Conservation (phyloP, 2,329 filamentous ascomycete genomes). For the Aspergillus sp. region DNA sequence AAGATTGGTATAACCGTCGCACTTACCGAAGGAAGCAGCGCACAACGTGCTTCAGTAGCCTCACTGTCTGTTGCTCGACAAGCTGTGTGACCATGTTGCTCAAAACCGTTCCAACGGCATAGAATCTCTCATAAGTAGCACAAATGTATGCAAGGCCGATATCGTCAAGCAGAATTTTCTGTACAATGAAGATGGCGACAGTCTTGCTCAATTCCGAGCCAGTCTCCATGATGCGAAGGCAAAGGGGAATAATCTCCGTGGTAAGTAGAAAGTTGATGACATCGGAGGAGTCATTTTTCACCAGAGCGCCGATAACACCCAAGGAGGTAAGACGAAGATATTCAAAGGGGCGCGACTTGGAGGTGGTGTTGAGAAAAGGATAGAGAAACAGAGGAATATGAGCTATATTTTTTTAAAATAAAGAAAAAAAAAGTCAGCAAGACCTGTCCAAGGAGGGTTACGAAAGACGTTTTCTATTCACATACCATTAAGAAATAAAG, state of each 20-base stretch:
- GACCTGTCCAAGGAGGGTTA: slow-evolving; percentile 3
- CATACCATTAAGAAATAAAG: slow-evolving; percentile 83
- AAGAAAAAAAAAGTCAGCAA: slow-evolving; percentile 4
- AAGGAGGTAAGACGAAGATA: slow-evolving; percentile 93
- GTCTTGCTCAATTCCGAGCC: slow-evolving; percentile 98
- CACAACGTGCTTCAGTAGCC: slow-evolving; percentile 94
- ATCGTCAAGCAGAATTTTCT: slow-evolving; percentile 96
- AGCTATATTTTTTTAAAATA: slow-evolving; percentile 48
- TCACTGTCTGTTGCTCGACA: slow-evolving; percentile 93
- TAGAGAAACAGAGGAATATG: slow-evolving; percentile 98
- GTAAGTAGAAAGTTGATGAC: slow-evolving; percentile 98
- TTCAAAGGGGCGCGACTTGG: slow-evolving; percentile 94
- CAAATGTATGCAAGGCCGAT: slow-evolving; percentile 97
- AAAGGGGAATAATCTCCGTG: slow-evolving; percentile 96
- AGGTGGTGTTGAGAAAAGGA: slow-evolving; percentile 96
- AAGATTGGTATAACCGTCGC: neutral
- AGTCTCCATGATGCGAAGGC: slow-evolving; percentile 97
- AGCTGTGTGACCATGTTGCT: slow-evolving; percentile 99
- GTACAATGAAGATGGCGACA: slow-evolving; percentile 98
- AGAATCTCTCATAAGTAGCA: slow-evolving; percentile 97
- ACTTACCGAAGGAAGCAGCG: slow-evolving; percentile 87
- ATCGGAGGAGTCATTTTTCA: slow-evolving; percentile 97
- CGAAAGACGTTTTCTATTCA: neutral
- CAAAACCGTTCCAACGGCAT: slow-evolving; percentile 91
- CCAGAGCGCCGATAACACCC: slow-evolving; percentile 90